Evolutionary conservation across 192 early-diverging fungal species (phyloP).

Genomic region (Blastocladiella britannica): DNA sequence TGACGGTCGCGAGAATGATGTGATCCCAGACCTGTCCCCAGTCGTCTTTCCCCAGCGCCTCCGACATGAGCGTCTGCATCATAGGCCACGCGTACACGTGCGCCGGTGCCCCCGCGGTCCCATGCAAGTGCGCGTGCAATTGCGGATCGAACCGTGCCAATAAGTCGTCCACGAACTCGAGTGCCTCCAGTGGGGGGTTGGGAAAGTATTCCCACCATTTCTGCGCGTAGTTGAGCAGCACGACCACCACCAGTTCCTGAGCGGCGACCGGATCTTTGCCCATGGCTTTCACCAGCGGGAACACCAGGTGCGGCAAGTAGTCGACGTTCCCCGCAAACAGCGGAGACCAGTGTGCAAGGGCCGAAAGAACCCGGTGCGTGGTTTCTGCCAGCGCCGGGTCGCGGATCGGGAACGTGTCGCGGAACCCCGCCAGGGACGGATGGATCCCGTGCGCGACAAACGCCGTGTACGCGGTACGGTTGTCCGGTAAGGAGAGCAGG

Average conservation of each 20-base stretch:
- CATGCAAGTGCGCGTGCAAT: slow-evolving; percentile 22
- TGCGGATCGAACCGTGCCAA: slow-evolving; percentile 24
- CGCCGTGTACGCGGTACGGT: slow-evolving; percentile 24
- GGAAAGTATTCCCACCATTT: slow-evolving; percentile 51
- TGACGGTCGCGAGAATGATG: slow-evolving; percentile 12
- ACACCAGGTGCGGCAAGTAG: slow-evolving; percentile 31
- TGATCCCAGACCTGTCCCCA: slow-evolving; percentile 38
- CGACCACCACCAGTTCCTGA: slow-evolving; percentile 28
- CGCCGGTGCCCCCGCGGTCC: slow-evolving; percentile 13
- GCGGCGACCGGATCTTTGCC: slow-evolving; percentile 26
- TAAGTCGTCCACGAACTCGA: slow-evolving; percentile 27
- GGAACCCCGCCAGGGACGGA: slow-evolving; percentile 16
- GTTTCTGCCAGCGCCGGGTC: too few relatives aligned
- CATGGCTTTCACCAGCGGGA: slow-evolving; percentile 36
- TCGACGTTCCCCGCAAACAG: slow-evolving; percentile 36
- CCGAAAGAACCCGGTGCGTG: slow-evolving; percentile 19
- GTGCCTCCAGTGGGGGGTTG: slow-evolving; percentile 32
- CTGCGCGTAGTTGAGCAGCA: slow-evolving; percentile 38
- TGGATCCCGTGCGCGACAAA: slow-evolving; percentile 23
- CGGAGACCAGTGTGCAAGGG: slow-evolving; percentile 33
- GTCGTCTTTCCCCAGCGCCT: slow-evolving; percentile 18
- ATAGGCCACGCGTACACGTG: slow-evolving; percentile 30
- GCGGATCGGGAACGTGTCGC: slow-evolving; percentile 14
- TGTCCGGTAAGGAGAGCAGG: slow-evolving; percentile 27
- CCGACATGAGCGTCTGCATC: slow-evolving; percentile 24